phyloP scores from a whole-genome alignment of 805 yeast genomes.

The Wickerhamiella azymoides region DNA sequence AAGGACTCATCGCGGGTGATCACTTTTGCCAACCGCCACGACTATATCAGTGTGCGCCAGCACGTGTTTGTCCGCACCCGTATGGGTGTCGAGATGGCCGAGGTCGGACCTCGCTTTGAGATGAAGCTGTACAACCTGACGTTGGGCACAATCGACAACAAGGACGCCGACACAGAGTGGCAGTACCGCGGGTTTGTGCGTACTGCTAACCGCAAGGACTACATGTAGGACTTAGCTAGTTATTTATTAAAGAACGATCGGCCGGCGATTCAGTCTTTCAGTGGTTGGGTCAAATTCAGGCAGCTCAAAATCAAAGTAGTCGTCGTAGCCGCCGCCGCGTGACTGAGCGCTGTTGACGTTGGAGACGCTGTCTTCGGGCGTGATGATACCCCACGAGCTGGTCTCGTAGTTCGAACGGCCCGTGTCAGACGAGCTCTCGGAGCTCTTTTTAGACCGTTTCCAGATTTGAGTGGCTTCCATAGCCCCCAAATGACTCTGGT shows the following conservation, averaged over 20 bases:
- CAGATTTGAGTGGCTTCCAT: background rate
- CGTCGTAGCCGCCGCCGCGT: background rate
- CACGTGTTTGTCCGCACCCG: conserved; percentile 85
- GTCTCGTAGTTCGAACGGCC: background rate
- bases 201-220: conserved; percentile 91
- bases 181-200: conserved; percentile 81
- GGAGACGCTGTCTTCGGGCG: background rate
- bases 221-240: conserved; percentile 31
- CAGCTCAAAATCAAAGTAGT: conserved; percentile 5
- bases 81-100: conserved; percentile 82
- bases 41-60: conserved; percentile 86
- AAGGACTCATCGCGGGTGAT: conserved; percentile 82
- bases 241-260: background rate
- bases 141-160: conserved; percentile 84
- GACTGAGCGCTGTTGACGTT: background rate
- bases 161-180: conserved; percentile 98
- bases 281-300: conserved; percentile 2
- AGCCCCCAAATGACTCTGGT: background rate
- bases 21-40: conserved; percentile 80
- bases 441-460: background rate
- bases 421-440: no score
- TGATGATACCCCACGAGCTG: background rate
- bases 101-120: conserved; percentile 97
- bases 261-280: background rate
- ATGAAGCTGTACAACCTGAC: conserved; percentile 83